These are phyloP conservation scores for Metschnikowia picachoensis DNA, from an alignment of 805 yeast species.

Conservation along the genomic window DNA sequence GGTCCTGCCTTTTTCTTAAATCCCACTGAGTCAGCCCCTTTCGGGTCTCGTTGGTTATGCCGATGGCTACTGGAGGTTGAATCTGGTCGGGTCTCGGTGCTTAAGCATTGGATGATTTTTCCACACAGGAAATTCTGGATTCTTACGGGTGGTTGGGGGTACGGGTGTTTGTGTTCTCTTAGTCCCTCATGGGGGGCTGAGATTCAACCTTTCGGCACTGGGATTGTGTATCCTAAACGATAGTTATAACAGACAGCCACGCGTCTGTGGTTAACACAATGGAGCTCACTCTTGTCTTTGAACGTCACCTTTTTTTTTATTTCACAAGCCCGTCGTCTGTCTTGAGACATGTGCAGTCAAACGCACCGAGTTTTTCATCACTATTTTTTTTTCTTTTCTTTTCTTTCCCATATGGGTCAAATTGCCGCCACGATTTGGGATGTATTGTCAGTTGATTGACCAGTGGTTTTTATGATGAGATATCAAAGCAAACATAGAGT, in stretches of 20 bases:
- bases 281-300: constrained; percentile 83
- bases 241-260: constrained; percentile 67
- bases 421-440: constrained; percentile 7
- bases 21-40: constrained; percentile 13
- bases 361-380: constrained; percentile 49
- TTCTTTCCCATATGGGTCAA: constrained; percentile 20
- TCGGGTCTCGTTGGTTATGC: constrained; percentile 12
- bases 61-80: constrained; percentile 3
- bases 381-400: constrained; percentile 23
- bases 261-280: constrained; percentile 55
- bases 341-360: constrained; percentile 54
- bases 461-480: constrained; percentile 56
- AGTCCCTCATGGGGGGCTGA: constrained; percentile 11
- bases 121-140: background rate
- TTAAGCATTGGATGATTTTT: background rate
- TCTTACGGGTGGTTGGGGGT: background rate
- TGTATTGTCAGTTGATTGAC: constrained; percentile 8
- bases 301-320: constrained; percentile 34
- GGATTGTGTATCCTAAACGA: constrained; percentile 58
- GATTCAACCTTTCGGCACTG: constrained; percentile 52
- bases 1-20: background rate
- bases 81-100: background rate
- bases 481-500: constrained; percentile 78
- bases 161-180: constrained; percentile 12
- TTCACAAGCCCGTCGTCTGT: constrained; percentile 22